phyloP scores from a whole-genome alignment of 371 early-diverging fungal genomes.

The Haplosporangium sp. region DNA sequence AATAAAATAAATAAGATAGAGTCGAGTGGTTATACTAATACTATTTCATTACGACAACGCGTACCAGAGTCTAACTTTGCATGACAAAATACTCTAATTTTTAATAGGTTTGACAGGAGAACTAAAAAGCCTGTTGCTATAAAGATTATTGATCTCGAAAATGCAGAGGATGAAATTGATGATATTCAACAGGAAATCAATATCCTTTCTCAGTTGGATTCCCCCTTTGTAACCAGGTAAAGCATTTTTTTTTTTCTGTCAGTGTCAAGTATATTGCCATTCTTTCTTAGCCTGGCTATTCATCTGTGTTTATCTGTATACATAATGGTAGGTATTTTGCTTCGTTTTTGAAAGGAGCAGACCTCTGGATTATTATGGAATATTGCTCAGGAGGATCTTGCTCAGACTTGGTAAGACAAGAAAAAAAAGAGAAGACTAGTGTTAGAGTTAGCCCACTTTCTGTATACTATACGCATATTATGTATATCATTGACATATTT shows the following conservation, averaged over 20 bases:
- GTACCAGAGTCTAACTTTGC: neutral
- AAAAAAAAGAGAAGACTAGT: neutral
- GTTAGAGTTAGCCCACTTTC: neutral
- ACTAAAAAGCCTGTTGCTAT: constrained; percentile 89
- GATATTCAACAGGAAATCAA: constrained; percentile 98
- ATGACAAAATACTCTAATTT: neutral
- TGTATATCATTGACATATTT: neutral
- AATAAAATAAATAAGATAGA: neutral
- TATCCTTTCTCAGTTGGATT: constrained; percentile 95
- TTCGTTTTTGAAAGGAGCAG: constrained; percentile 83
- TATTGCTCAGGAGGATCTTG: constrained; percentile 93
- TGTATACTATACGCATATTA: neutral
- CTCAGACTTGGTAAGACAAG: constrained; percentile 79
- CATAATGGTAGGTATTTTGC: constrained; percentile 74
- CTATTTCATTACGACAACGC: neutral
- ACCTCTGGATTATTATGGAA: constrained; percentile 96
- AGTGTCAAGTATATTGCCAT: neutral
- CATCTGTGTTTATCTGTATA: too few species aligned
- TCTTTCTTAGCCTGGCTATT: too few species aligned
- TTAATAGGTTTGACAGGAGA: constrained; percentile 76
- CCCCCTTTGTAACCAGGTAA: constrained; percentile 90
- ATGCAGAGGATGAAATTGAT: constrained; percentile 97
- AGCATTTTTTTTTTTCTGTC: neutral
- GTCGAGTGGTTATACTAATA: neutral
- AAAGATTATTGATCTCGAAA: constrained; percentile 93